Evolutionary conservation across 2,329 filamentous ascomycete species (phyloP).

Genomic region (Magnaporthiopsis rhizophila): DNA sequence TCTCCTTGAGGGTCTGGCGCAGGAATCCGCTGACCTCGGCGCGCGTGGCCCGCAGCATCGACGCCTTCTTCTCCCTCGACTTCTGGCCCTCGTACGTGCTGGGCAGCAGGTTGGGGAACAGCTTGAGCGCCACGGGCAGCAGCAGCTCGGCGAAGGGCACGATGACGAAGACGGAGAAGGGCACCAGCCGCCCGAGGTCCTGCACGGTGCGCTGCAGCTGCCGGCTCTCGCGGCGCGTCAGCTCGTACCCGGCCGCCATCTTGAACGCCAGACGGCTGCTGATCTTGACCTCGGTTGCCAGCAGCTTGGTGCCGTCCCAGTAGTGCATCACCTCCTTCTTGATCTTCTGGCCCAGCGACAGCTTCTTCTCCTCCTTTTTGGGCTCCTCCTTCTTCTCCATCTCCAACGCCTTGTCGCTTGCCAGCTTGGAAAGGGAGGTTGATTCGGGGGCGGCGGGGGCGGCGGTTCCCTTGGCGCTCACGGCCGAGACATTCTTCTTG

Average conservation of each 20-base stretch:
- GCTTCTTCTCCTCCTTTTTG: constrained; percentile 70
- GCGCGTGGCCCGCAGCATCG: constrained; percentile 70
- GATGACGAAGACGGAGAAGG: constrained; percentile 94
- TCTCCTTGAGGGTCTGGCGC: constrained; percentile 80
- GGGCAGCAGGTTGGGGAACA: constrained; percentile 95
- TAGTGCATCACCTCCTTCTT: constrained; percentile 93
- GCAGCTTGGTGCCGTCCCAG: constrained; percentile 95
- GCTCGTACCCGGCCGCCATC: constrained; percentile 96
- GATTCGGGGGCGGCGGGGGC: constrained; percentile 25
- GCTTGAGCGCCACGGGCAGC: constrained; percentile 79
- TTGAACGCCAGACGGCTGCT: constrained; percentile 86
- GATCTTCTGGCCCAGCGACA: constrained; percentile 84
- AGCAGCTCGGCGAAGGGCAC: constrained; percentile 93
- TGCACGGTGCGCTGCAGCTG: constrained; percentile 91
- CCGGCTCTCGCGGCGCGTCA: constrained; percentile 85
- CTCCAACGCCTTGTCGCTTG: constrained; percentile 53
- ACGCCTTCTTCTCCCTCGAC: constrained; percentile 82
- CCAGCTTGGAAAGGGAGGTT: constrained; percentile 51
- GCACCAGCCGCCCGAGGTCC: constrained; percentile 84
- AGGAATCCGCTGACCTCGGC: constrained; percentile 93
- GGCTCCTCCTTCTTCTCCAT: constrained; percentile 51
- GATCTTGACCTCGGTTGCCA: constrained; percentile 87
- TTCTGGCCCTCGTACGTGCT: constrained; percentile 94
- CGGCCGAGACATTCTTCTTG: constrained; percentile 4
- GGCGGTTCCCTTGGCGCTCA: constrained; percentile 19